phyloP scores from a whole-genome alignment of 768 basidiomycete species.

The Trametes gibbosa region DNA sequence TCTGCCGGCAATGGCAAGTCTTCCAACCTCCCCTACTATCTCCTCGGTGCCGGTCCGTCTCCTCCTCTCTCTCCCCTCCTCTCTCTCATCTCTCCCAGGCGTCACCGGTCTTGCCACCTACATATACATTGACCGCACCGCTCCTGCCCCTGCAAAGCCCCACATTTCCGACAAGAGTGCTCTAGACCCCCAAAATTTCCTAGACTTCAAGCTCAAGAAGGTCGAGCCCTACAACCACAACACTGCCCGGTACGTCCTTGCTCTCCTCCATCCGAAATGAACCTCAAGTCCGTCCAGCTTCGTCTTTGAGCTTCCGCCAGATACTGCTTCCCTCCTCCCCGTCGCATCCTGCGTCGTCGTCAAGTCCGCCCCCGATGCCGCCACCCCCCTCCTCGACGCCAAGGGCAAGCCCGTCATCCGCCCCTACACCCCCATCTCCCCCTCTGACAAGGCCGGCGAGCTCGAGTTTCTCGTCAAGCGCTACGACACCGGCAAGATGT shows the following conservation, averaged over 20 bases:
- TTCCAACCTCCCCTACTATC: constrained; percentile 46
- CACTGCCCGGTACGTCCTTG: constrained; percentile 59
- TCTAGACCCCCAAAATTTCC: constrained; percentile 71
- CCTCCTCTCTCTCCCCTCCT: constrained; percentile 9
- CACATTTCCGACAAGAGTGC: constrained; percentile 54
- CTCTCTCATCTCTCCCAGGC: constrained; percentile 29
- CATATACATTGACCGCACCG: constrained; percentile 46
- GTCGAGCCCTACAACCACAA: constrained; percentile 93
- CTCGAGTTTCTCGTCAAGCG: constrained; percentile 82
- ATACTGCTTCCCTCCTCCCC: constrained; percentile 74
- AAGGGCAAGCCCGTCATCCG: constrained; percentile 88
- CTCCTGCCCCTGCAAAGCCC: constrained; percentile 22
- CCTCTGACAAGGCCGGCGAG: constrained; percentile 71
- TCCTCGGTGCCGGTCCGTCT: constrained; percentile 47
- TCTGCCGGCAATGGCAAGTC: constrained; percentile 41
- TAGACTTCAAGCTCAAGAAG: constrained; percentile 80
- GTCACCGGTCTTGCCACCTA: constrained; percentile 39
- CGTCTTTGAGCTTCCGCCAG: constrained; percentile 76
- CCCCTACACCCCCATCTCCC: constrained; percentile 92
- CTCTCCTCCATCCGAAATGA: neutral
- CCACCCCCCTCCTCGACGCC: constrained; percentile 58
- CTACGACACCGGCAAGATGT: constrained; percentile 79
- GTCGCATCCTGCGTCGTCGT: constrained; percentile 78
- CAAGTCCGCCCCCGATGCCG: constrained; percentile 56
- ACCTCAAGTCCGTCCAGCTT: constrained; percentile 44